Percentiles rank a stretch among this genome's conserved stretches.
These are phyloP conservation scores for Microglena sp. DNA, from an alignment of 139 green algal species.

Conservation along the genomic window DNA sequence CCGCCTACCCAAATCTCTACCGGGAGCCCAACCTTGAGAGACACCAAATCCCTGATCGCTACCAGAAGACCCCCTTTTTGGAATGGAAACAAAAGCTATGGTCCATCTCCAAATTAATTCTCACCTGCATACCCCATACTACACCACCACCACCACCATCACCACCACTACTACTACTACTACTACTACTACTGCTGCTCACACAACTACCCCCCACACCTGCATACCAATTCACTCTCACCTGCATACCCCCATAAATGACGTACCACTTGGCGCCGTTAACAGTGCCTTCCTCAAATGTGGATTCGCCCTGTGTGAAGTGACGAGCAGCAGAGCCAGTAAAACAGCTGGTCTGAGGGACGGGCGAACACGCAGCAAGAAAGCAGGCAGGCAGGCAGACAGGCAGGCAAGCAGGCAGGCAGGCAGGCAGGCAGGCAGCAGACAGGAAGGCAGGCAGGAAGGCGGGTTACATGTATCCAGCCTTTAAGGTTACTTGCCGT, in stretches of 20 bases:
- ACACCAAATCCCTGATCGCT: neutral
- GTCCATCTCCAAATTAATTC: neutral
- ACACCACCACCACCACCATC: too few relatives aligned
- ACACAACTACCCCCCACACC: neutral
- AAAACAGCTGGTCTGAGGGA: neutral
- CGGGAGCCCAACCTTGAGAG: neutral
- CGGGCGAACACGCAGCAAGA: neutral
- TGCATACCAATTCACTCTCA: neutral
- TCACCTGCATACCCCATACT: neutral
- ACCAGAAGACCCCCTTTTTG: neutral
- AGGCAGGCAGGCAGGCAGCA: neutral
- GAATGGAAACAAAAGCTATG: neutral
- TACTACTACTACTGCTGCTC: neutral
- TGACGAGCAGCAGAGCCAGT: neutral
- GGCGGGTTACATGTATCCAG: neutral
- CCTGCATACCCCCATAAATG: constrained; percentile 80
- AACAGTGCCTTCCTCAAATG: constrained; percentile 73
- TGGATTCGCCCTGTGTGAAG: constrained; percentile 37
- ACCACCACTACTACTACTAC: too few relatives aligned
- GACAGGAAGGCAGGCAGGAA: neutral
- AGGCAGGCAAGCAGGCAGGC: neutral
- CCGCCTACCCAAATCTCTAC: too few relatives aligned
- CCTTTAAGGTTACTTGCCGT: neutral
- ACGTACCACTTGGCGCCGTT: constrained; percentile 91
- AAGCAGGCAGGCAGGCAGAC: neutral